Base-by-base conservation (phyloP, 139 green algal genomes). In the Pycnococcus provasolii region DNA sequence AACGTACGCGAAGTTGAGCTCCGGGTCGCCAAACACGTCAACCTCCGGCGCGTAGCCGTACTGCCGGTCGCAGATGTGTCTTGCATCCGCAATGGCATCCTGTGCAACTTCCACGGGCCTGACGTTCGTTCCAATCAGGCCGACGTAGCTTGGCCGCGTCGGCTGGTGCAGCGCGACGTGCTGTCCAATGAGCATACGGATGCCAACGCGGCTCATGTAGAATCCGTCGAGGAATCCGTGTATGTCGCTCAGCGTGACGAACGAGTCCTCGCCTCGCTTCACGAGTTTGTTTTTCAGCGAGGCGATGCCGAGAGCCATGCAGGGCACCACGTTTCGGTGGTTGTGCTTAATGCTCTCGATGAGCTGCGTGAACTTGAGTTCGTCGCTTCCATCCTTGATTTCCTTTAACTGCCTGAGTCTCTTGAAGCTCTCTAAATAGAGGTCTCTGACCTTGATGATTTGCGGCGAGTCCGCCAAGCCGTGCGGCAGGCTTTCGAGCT, bases 161-260 rank as follows among this genome's bases (percentile, higher is more conserved):
- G 86, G 81, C 66, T 94, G 84, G 68, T 96, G 89, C 62, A 97
- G 73, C 7, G 87, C 85, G 53, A 96, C 91, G 77, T 96, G 91
- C 78, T 97, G 91, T 85, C 87, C 88, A 50, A 99, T 99, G 6
- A 99, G 84, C 72, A 98, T 96, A 61, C 93, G 91, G 59, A 99
- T 97, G 61, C 92, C 93, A 48, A 99, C 97, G 51, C 93, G 87
- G 45, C 77, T 90, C 61, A 98, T 84, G 82, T 97, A 99, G 76
- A 99, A 81, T 62, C 86, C 84, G 73, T 99, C 93, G 45, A 99
- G 68, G 73, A 99, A 98, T 66, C 94, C 85, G 75, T 99, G 93
- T 61, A 99, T 95, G 67, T 99, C 93, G 0, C 90, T 90, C 37
- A 96, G 80, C 69, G 96, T 86, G 44, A 82, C 75, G 53, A 96